Evolutionary conservation across 176 grass and related monocot species (phyloP).

Genomic region (Panicum miliaceum): DNA sequence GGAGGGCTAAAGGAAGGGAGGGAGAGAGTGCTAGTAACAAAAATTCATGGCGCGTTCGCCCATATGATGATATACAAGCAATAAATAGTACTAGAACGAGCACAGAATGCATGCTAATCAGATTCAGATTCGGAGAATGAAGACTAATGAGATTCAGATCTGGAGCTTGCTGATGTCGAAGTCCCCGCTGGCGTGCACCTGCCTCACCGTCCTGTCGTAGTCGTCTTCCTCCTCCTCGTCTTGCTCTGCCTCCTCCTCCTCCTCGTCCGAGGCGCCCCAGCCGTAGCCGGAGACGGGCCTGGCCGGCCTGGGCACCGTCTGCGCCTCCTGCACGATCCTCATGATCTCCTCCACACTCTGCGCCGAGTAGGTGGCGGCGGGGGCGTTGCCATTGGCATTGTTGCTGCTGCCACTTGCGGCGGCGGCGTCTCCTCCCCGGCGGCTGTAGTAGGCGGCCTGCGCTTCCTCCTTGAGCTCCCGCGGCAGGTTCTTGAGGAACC

Average conservation of each 20-base stretch:
- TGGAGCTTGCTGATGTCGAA: constrained; percentile 57
- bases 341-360: constrained; percentile 82
- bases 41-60: background rate
- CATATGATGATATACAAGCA: no score
- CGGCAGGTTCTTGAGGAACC: constrained; percentile 87
- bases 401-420: background rate
- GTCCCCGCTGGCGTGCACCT: constrained; percentile 76
- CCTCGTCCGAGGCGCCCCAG: constrained; percentile 39
- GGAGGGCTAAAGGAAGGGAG: background rate
- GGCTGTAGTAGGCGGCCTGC: constrained; percentile 64
- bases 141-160: constrained; percentile 28
- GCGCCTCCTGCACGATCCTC: constrained; percentile 77
- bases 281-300: constrained; percentile 58
- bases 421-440: constrained; percentile 8
- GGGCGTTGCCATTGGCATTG: background rate
- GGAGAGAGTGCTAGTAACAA: background rate
- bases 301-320: constrained; percentile 50
- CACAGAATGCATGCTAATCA: background rate
- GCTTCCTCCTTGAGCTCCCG: constrained; percentile 81
- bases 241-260: constrained; percentile 11
- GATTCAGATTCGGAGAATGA: constrained; percentile 46
- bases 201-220: constrained; percentile 71
- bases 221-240: constrained; percentile 51
- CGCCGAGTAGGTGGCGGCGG: constrained; percentile 40
- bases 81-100: no score